A percentile compares a stretch with the other conserved stretches of the same genome.
These are phyloP conservation scores for Phytophthora uliginosa DNA, from an alignment of 352 stramenopile species.

Conservation along the genomic window DNA sequence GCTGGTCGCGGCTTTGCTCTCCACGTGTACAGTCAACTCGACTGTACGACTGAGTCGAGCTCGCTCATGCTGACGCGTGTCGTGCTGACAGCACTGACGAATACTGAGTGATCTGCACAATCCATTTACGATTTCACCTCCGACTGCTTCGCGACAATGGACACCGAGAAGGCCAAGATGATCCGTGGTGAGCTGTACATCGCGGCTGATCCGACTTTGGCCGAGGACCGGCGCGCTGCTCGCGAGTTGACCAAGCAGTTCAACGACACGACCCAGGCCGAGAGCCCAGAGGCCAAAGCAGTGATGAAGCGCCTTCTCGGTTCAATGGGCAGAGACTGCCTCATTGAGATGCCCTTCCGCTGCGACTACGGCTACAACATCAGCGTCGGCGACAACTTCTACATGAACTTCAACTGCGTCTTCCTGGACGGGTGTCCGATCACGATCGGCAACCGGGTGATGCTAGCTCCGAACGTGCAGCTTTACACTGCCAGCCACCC, in stretches of 20 bases:
- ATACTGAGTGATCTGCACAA: not conserved
- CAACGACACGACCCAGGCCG: constrained; percentile 47
- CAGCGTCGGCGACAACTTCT: constrained; percentile 74
- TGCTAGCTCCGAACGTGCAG: constrained; percentile 83
- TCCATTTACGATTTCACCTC: not conserved
- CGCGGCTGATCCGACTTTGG: constrained; percentile 44
- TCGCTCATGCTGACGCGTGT: not conserved
- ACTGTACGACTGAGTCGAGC: too few species aligned
- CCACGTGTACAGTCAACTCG: too few species aligned
- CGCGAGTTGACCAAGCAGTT: constrained; percentile 49
- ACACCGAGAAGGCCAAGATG: constrained; percentile 71
- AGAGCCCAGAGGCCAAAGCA: constrained; percentile 33
- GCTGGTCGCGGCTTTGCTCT: not conserved
- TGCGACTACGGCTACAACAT: constrained; percentile 93
- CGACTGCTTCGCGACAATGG: constrained; percentile 4
- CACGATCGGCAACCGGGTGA: constrained; percentile 76
- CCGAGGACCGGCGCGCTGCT: constrained; percentile 45
- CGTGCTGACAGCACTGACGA: not conserved
- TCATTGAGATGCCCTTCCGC: constrained; percentile 88
- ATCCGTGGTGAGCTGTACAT: constrained; percentile 70
- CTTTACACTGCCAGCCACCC: constrained; percentile 88
- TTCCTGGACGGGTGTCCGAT: constrained; percentile 87
- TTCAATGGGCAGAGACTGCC: constrained; percentile 45
- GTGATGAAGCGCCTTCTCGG: constrained; percentile 57
- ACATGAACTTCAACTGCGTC: constrained; percentile 92